Conservation (phyloP, 2,329 filamentous ascomycete species). For the Cadophora sp. region DNA sequence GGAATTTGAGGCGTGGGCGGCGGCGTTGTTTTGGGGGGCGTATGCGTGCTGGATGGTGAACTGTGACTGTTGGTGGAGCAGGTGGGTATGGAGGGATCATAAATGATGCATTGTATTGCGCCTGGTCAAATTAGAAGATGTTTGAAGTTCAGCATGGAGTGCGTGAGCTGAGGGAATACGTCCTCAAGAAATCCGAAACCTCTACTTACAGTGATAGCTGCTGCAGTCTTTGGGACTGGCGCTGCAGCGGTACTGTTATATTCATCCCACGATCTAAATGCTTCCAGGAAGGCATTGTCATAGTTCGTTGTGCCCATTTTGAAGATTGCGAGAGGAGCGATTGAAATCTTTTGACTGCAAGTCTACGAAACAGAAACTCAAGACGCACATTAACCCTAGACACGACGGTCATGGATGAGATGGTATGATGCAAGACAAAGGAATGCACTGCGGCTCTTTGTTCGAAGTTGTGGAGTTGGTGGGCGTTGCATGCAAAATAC, state of each 20-base stretch:
- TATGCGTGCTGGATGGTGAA: background rate
- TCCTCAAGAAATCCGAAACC: too few relatives aligned
- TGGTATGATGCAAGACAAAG: background rate
- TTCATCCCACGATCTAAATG: background rate
- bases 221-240: background rate
- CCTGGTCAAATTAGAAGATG: background rate
- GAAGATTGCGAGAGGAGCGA: background rate
- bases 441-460: background rate
- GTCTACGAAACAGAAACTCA: background rate
- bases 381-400: background rate
- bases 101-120: background rate
- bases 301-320: background rate
- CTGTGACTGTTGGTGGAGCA: background rate
- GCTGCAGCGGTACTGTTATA: background rate
- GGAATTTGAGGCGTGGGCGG: background rate
- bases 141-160: too few relatives aligned
- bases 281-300: background rate
- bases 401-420: background rate
- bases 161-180: too few relatives aligned
- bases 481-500: background rate
- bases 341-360: background rate
- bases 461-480: background rate
- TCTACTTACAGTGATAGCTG: background rate
- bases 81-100: background rate
- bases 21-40: background rate